Conservation (phyloP, 495 filamentous ascomycete genomes). For the Hypoxylon rickii region DNA sequence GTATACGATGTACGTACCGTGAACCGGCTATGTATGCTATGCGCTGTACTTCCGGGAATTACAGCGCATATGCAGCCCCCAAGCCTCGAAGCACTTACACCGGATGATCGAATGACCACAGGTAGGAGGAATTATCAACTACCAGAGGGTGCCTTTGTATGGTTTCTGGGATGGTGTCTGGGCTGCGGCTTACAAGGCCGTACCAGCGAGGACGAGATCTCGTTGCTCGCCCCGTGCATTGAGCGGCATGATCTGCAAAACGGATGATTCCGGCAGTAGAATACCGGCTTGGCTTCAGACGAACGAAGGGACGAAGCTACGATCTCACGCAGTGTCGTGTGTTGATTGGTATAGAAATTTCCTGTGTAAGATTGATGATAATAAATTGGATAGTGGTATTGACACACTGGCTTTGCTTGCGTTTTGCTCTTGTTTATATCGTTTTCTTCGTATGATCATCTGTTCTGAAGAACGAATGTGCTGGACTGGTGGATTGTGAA, state of each 20-base stretch:
- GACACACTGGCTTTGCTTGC: too few relatives aligned
- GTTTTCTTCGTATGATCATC: too few relatives aligned
- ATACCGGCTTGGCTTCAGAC: neutral
- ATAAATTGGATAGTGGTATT: too few relatives aligned
- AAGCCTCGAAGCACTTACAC: neutral
- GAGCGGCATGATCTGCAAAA: constrained; percentile 16
- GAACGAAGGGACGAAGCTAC: neutral
- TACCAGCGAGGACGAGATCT: constrained; percentile 2
- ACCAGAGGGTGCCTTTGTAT: neutral
- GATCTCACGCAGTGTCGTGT: neutral
- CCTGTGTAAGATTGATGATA: neutral
- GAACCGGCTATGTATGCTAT: too few relatives aligned
- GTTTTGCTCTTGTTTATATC: too few relatives aligned
- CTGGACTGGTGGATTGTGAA: too few relatives aligned
- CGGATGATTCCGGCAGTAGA: constrained; percentile 2
- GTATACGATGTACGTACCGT: too few relatives aligned
- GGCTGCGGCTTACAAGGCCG: neutral
- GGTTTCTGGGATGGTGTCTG: neutral
- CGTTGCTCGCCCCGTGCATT: neutral
- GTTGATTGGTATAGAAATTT: too few relatives aligned
- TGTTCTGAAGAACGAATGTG: neutral
- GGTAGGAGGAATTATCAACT: too few relatives aligned
- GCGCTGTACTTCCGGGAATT: neutral
- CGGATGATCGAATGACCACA: neutral
- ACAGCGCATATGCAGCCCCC: neutral